These are phyloP conservation scores for Globisporangium alternatum DNA, from an alignment of 352 stramenopile species.

Conservation along the genomic window DNA sequence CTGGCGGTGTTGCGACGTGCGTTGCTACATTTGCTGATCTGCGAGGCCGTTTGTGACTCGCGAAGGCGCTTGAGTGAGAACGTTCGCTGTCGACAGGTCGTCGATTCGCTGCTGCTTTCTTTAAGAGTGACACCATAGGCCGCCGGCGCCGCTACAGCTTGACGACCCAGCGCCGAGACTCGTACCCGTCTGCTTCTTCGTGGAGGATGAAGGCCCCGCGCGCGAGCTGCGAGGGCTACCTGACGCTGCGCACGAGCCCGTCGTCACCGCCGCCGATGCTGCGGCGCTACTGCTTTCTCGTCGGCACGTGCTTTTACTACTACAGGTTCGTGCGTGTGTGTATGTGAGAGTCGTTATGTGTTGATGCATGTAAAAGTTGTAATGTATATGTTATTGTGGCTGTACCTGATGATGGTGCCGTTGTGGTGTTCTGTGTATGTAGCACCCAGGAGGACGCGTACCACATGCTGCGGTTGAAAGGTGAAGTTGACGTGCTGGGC, in stretches of 20 bases:
- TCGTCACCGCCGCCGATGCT: slow-evolving; percentile 85
- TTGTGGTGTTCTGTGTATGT: neutral
- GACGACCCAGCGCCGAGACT: slow-evolving; percentile 14
- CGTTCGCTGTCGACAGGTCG: slow-evolving; percentile 6
- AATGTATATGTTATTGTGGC: neutral
- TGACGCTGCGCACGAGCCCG: slow-evolving; percentile 84
- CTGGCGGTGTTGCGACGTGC: too few relatives aligned
- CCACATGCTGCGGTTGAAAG: slow-evolving; percentile 84
- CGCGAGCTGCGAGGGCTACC: slow-evolving; percentile 81
- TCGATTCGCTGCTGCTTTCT: neutral
- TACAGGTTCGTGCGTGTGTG: slow-evolving; percentile 39
- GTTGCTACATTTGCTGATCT: too few relatives aligned
- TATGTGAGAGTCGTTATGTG: neutral
- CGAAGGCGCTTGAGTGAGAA: too few relatives aligned
- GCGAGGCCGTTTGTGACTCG: too few relatives aligned
- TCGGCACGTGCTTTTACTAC: slow-evolving; percentile 87
- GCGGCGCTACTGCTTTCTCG: slow-evolving; percentile 84
- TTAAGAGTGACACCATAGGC: slow-evolving; percentile 14
- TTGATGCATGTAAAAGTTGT: neutral
- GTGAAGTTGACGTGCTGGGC: slow-evolving; percentile 84
- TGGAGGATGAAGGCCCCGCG: slow-evolving; percentile 76
- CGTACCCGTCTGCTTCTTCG: neutral
- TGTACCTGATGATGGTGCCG: neutral
- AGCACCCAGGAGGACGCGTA: slow-evolving; percentile 90
- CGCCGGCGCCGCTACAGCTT: slow-evolving; percentile 15